Conservation (phyloP, 139 green algal species). For the Chlorokybus atmophyticus region DNA sequence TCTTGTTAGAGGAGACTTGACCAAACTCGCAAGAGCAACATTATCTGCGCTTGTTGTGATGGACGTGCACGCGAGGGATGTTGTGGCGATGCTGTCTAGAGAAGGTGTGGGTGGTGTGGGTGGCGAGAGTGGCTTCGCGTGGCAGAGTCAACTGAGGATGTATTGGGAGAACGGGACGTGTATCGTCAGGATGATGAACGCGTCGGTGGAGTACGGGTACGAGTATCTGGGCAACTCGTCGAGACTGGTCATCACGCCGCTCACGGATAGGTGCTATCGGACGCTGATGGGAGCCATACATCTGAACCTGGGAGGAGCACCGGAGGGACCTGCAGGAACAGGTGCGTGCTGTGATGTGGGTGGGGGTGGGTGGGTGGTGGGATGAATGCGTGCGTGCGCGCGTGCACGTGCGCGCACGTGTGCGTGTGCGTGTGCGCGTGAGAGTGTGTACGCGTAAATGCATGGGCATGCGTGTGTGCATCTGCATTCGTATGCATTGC, state of each 20-base stretch:
- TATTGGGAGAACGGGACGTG: conserved; percentile 30
- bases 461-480: no score
- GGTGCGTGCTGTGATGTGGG: no score
- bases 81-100: conserved; percentile 12
- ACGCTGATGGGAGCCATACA: conserved; percentile 32
- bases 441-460: no score
- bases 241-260: conserved; percentile 29
- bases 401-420: no score
- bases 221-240: conserved; percentile 29
- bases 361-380: no score
- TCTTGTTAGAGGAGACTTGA: conserved; percentile 23
- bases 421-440: no score
- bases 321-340: conserved; percentile 19
- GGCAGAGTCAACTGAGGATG: conserved; percentile 25
- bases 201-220: conserved; percentile 32
- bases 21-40: conserved; percentile 20
- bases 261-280: conserved; percentile 31
- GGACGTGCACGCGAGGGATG: conserved; percentile 35
- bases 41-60: conserved; percentile 33
- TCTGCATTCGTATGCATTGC: no score
- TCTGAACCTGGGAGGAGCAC: conserved; percentile 28
- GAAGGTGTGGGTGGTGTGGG: not conserved
- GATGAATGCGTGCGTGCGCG: no score
- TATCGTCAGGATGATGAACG: conserved; percentile 57
- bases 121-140: conserved; percentile 17